Percentiles rank a stretch among this genome's conserved stretches.
These are phyloP conservation scores for Kodamaea nitidulidarum DNA, from an alignment of 805 yeast genomes.

Conservation along the genomic window DNA sequence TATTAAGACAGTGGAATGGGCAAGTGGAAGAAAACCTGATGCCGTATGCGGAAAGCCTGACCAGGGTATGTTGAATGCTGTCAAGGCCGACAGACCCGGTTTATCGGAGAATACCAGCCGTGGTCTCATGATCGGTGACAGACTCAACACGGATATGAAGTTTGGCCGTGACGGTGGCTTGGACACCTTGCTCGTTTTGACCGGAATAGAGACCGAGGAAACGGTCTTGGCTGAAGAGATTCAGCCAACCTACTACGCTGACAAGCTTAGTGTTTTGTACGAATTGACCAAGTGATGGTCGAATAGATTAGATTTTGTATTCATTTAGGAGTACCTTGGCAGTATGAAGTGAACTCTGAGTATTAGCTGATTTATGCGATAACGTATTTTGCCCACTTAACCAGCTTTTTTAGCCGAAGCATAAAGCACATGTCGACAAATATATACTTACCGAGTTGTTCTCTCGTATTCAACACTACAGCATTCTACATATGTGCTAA, in stretches of 20 bases:
- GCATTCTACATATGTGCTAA: too few relatives aligned
- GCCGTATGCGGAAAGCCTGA: slow-evolving; percentile 89
- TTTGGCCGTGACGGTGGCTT: slow-evolving; percentile 88
- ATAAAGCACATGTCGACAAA: too few relatives aligned
- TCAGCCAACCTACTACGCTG: slow-evolving; percentile 68
- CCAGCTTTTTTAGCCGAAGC: too few relatives aligned
- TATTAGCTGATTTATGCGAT: too few relatives aligned
- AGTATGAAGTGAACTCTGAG: too few relatives aligned
- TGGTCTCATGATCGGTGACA: slow-evolving; percentile 92
- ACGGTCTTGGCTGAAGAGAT: slow-evolving; percentile 41
- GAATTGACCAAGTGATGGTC: slow-evolving; percentile 34
- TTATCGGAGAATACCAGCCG: slow-evolving; percentile 48
- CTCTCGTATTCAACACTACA: too few relatives aligned
- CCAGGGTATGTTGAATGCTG: slow-evolving; percentile 84
- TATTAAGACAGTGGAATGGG: slow-evolving; percentile 68
- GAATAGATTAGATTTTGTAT: slow-evolving; percentile 4
- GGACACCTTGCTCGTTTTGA: slow-evolving; percentile 80
- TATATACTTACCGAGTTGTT: too few relatives aligned
- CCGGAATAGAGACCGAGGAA: slow-evolving; percentile 84
- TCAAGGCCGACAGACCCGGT: slow-evolving; percentile 56
- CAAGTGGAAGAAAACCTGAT: slow-evolving; percentile 78
- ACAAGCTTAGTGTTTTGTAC: slow-evolving; percentile 71
- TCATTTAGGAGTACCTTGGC: too few relatives aligned
- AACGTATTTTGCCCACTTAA: too few relatives aligned
- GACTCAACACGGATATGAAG: slow-evolving; percentile 90